Conservation (phyloP, 331 rosid species). For the Rhamnella rubrinervis region DNA sequence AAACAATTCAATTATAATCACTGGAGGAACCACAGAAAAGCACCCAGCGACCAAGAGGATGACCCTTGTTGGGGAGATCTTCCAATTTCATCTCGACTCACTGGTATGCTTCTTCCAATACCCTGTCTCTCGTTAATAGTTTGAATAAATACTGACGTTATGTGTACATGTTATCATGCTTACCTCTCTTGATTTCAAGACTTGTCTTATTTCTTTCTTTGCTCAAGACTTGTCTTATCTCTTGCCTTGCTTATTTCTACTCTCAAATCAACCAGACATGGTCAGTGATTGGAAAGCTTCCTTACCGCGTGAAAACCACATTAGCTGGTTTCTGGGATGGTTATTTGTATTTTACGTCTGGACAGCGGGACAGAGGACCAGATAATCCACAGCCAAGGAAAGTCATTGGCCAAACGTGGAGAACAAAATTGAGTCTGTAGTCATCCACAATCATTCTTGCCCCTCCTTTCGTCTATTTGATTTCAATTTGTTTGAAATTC, state of each 20-base stretch:
- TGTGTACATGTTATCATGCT: conserved; percentile 1
- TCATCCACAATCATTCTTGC: no score
- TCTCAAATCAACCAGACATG: conserved; percentile 49
- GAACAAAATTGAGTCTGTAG: conserved; percentile 58
- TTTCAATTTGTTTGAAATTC: no score
- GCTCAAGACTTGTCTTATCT: neutral
- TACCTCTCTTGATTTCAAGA: neutral
- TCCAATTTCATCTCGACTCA: conserved; percentile 61
- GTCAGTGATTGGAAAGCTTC: conserved; percentile 95
- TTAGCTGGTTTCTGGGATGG: conserved; percentile 77
- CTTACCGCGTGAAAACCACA: conserved; percentile 80
- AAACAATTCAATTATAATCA: conserved; percentile 69
- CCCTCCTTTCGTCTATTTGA: no score
- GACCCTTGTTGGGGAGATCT: conserved; percentile 82
- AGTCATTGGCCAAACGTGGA: conserved; percentile 74
- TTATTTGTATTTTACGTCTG: conserved; percentile 84
- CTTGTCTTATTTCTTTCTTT: conserved; percentile 3
- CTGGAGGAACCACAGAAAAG: conserved; percentile 91
- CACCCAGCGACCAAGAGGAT: conserved; percentile 75
- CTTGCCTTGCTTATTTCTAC: neutral
- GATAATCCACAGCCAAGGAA: conserved; percentile 77
- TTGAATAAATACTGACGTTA: neutral
- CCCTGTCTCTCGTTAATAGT: conserved; percentile 1
- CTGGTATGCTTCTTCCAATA: conserved; percentile 42
- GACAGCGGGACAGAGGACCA: conserved; percentile 90